Base-by-base conservation (phyloP, 2,329 filamentous ascomycete genomes). In the Diaporthe citrichinensis region DNA sequence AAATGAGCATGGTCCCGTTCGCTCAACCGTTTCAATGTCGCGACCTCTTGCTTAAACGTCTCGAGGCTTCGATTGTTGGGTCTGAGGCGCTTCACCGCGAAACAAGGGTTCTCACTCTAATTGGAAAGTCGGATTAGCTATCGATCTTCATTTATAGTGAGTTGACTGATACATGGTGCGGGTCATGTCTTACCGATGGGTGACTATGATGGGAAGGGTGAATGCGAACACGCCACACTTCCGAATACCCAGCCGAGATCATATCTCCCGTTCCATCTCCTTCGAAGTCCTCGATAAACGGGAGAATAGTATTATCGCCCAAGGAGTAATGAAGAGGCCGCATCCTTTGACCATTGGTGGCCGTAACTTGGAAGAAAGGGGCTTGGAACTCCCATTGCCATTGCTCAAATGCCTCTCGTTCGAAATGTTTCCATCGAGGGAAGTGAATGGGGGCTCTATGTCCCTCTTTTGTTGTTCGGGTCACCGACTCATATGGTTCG, bases 381-480 rank as follows among this genome's bases (percentile, higher is more conserved):
- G 73, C 65, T 25, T 59, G 44, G 17, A 71, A 74, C 20, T 62
- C 44, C 73, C 73, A 74, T 31, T 74, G 73, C 8, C 65, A 62
- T n/a, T 62, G n/a, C n/a, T 41, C 31, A 51, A 71, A 74, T 6
- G 3, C 36, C 36, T 74, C 73, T 34, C 44, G 28, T 2, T 74
- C 55, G 7, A 71, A 15, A 1, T 12, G 1, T 8, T 5, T 62
- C 73, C 73, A 74, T 17, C 17, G 31, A 10, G 44, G 28, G 1
- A 17, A 62, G 3, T 23, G 10, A 4, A 74, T 55, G 10, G 55
- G 25, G 14, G 39, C 15, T 12, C 8, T 15, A 0, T 49, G 20
- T 2, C 51, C 34, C 1, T 17, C 4, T 20, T 5, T 57, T 31
- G 55, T 41, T 12, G 2, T 34, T 23, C 65, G 23, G 7, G 17